Evolutionary conservation across 495 filamentous ascomycete genomes (phyloP).

Genomic region (Darksidea phi): DNA sequence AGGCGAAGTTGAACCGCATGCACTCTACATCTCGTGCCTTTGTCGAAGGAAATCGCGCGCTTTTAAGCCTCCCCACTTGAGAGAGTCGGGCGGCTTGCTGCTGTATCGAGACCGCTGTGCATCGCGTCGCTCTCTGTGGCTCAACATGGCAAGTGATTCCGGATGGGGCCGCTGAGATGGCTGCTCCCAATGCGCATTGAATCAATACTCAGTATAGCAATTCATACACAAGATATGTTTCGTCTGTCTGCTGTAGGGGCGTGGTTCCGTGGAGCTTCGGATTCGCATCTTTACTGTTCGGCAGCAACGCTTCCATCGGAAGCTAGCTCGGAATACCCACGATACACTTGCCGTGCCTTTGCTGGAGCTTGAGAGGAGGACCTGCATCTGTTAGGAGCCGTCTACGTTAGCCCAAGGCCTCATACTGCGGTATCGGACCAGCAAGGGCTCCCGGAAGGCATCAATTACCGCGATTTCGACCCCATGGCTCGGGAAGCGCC

Average conservation of each 20-base stretch:
- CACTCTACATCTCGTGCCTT: constrained; percentile 16
- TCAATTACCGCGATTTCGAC: background rate
- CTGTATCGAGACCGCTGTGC: background rate
- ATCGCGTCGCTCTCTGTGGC: constrained; percentile 7
- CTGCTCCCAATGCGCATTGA: background rate
- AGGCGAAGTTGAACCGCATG: constrained; percentile 24
- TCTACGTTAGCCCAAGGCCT: constrained; percentile 3
- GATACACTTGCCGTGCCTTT: too few species aligned
- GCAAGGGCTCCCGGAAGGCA: background rate
- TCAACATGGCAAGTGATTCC: constrained; percentile 26
- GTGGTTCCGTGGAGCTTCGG: too few species aligned
- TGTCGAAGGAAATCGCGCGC: background rate
- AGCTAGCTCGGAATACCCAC: constrained; percentile 13
- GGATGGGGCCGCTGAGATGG: background rate
- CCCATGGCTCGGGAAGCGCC: constrained; percentile 13
- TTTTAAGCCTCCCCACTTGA: background rate
- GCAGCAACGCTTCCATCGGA: constrained; percentile 5
- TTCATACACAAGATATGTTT: background rate
- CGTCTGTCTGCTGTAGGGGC: too few species aligned
- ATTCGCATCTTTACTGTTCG: constrained; percentile 2
- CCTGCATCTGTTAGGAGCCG: background rate
- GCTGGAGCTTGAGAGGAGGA: too few species aligned
- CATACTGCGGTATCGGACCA: constrained; percentile 10
- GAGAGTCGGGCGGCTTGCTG: too few species aligned
- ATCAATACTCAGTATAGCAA: too few species aligned